These are phyloP conservation scores for Diutina neorugosa DNA, from an alignment of 1,139 yeast genomes.

Conservation along the genomic window DNA sequence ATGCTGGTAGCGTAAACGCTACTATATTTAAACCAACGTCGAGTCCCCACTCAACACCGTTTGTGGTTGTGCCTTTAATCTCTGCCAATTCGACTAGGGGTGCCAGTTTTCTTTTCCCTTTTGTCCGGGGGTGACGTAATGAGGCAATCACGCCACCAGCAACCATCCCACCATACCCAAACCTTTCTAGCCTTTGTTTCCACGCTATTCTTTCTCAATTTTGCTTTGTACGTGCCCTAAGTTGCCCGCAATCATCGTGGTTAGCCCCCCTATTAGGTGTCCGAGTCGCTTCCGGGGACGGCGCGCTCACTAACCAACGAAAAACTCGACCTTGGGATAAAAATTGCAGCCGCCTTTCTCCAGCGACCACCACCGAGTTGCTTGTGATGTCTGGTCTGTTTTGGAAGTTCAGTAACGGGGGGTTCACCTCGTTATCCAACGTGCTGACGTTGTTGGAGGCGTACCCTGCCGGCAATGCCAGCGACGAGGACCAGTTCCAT, in stretches of 20 bases:
- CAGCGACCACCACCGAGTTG: background rate
- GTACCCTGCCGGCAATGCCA: slow-evolving; percentile 11
- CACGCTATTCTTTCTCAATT: too few relatives aligned
- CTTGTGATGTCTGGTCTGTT: slow-evolving; percentile 60
- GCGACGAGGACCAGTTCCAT: background rate
- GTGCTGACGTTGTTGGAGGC: slow-evolving; percentile 62
- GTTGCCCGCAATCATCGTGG: background rate
- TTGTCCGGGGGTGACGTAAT: too few relatives aligned
- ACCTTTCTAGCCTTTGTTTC: too few relatives aligned
- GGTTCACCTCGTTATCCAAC: slow-evolving; percentile 64
- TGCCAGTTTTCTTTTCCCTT: too few relatives aligned
- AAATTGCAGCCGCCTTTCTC: background rate
- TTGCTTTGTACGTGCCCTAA: too few relatives aligned
- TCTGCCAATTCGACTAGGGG: too few relatives aligned
- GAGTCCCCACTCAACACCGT: too few relatives aligned
- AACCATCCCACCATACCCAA: too few relatives aligned
- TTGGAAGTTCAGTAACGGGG: slow-evolving; percentile 78
- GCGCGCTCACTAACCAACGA: background rate
- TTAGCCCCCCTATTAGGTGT: background rate
- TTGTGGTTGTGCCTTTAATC: too few relatives aligned
- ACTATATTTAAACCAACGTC: background rate
- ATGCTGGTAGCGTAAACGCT: too few relatives aligned
- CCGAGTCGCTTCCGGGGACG: background rate
- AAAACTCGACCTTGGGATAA: background rate
- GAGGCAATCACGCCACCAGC: too few relatives aligned